Evolutionary conservation across 176 grass and related monocot genomes (phyloP), one percentile per base, ranked within the genome.

Genomic region (Raddia guianensis): DNA sequence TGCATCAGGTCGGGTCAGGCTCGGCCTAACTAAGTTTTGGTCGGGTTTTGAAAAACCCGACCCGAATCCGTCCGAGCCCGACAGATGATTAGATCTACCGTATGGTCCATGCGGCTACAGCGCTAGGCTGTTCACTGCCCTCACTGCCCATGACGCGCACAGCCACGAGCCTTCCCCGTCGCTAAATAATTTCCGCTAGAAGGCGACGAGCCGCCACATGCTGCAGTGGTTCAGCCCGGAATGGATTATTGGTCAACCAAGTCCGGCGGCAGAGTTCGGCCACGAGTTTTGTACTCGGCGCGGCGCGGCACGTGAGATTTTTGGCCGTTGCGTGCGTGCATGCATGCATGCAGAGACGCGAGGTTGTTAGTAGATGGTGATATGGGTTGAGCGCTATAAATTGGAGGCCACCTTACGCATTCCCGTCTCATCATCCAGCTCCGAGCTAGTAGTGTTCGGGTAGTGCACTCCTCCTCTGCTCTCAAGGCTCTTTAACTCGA

Each of bases 251-350:
- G 34, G 85, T 87, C 85, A 87, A 76, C 63, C 54, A 81, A 75
- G 52, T 82, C 43, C 51, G 32, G 47, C 21, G 46, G 52, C 69
- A 75, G 74, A 85, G 76, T 85, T 74, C 47, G 53, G 68, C 81
- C 0, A 6, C 11, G 42, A 88, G 63, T 60, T 83, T 74, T 78
- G 81, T 61, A 47, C 13, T 35, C 35, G 9, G 8, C 8, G 60
- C 86, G 2, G 77, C 46, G 58, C 73, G 48, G 27, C 3, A 33
- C n/a, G 21, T 0, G 7, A 51, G 21, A 27, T 27, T 27, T 27
- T 27, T 44, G 3, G 11, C 18, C 50, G 15, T 14, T 21, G n/a
- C 86, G 53, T 42, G 80, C 78, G 68, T 45, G 78, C 52, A 11
- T 62, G 37, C 37, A 5, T 9, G 52, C 44, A 11, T 14, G 61